Percentiles rank a stretch among this genome's conserved stretches.
These are phyloP conservation scores for Lactifluus volemus DNA, from an alignment of 768 basidiomycete genomes.

Conservation along the genomic window DNA sequence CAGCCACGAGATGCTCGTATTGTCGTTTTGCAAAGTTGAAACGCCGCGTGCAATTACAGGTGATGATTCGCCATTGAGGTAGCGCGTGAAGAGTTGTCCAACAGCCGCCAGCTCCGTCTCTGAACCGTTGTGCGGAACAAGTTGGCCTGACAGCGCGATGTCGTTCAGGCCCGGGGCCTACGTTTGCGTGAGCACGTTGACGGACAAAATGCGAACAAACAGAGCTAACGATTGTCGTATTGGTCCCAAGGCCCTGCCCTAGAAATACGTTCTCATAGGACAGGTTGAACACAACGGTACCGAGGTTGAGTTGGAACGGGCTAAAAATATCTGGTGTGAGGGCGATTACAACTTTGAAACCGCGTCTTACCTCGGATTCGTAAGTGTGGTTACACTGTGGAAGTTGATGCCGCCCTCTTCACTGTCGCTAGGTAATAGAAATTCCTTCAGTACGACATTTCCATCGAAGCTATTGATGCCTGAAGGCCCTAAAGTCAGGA, in stretches of 20 bases:
- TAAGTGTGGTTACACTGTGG: conserved; percentile 43
- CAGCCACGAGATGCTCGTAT: conserved; percentile 55
- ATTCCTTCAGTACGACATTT: conserved; percentile 45
- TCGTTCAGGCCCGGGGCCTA: conserved; percentile 48
- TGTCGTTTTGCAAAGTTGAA: conserved; percentile 50
- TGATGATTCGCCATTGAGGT: conserved; percentile 54
- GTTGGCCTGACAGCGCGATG: conserved; percentile 48
- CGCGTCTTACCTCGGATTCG: conserved; percentile 43
- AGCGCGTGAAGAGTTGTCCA: conserved; percentile 59
- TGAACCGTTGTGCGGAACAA: conserved; percentile 43
- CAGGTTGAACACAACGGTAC: conserved; percentile 56
- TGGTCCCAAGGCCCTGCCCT: conserved; percentile 44
- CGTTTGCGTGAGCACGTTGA: background rate
- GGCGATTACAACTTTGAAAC: background rate
- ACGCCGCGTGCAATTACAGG: conserved; percentile 51
- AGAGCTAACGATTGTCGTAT: conserved; percentile 44
- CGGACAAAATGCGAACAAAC: background rate
- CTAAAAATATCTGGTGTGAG: conserved; percentile 25
- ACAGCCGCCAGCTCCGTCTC: conserved; percentile 37
- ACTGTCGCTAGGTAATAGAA: conserved; percentile 59
- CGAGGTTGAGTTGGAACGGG: conserved; percentile 61
- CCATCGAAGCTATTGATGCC: conserved; percentile 56
- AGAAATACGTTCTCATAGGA: conserved; percentile 48
- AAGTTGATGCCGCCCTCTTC: conserved; percentile 63
- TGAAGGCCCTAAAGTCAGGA: conserved; percentile 20